Evolutionary conservation across 805 yeast genomes (phyloP).

Genomic region (Ogataea methanolica): DNA sequence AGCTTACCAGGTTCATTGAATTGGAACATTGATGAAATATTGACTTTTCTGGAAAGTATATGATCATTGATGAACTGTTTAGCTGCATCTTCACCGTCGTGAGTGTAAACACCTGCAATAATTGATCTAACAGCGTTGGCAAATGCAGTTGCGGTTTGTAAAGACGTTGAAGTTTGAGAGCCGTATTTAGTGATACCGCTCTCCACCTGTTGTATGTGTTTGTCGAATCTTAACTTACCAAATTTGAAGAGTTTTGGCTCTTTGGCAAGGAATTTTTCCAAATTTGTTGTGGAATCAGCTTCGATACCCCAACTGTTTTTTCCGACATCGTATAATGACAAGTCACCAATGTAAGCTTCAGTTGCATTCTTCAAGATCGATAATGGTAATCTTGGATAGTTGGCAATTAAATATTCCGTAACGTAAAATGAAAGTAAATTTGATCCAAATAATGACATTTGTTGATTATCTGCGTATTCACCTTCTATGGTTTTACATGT

Average conservation of each 20-base stretch:
- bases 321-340: constrained; percentile 63
- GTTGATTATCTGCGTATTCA: constrained; percentile 65
- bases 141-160: constrained; percentile 35
- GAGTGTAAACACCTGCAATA: constrained; percentile 77
- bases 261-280: constrained; percentile 62
- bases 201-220: constrained; percentile 47
- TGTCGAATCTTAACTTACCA: constrained; percentile 59
- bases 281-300: constrained; percentile 56
- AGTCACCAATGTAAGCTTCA: constrained; percentile 67
- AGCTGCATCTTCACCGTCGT: constrained; percentile 60
- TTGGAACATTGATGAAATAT: constrained; percentile 66
- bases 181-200: constrained; percentile 39
- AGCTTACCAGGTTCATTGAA: constrained; percentile 86
- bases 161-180: constrained; percentile 22
- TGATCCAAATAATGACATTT: constrained; percentile 79
- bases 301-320: constrained; percentile 82
- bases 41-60: constrained; percentile 78
- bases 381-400: constrained; percentile 88
- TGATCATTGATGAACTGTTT: constrained; percentile 68
- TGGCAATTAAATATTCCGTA: constrained; percentile 64
- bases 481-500: constrained; percentile 43
- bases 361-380: constrained; percentile 71
- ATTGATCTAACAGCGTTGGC: constrained; percentile 78
- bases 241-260: constrained; percentile 63
- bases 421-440: constrained; percentile 71